Conservation (phyloP, 257 asterid species). For the Nemophila menziesii region DNA sequence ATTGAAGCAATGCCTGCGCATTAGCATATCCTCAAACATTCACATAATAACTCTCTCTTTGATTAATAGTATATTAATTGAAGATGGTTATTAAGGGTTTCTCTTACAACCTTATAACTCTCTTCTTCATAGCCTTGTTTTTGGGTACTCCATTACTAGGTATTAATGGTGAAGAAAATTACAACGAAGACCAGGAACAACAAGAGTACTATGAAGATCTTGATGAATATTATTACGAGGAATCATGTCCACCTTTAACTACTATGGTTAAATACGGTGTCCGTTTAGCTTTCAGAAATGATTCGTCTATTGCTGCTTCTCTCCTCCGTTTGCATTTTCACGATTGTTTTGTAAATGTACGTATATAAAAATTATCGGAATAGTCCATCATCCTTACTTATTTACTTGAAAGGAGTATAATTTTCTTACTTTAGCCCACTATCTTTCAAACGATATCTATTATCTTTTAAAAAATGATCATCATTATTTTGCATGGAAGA, state of each 20-base stretch:
- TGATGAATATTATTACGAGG: conserved; percentile 28
- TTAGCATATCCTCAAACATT: conserved; percentile 8
- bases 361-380: no score
- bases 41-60: neutral
- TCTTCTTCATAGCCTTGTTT: conserved; percentile 12
- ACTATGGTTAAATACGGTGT: conserved; percentile 41
- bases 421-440: neutral
- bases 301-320: conserved; percentile 61
- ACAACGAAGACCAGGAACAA: no score
- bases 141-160: conserved; percentile 4
- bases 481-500: neutral
- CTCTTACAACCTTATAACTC: conserved; percentile 1
- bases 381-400: no score
- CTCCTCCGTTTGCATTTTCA: conserved; percentile 65
- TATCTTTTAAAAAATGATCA: neutral
- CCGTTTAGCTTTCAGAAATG: conserved; percentile 42
- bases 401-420: no score
- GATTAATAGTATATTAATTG: neutral
- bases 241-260: conserved; percentile 42
- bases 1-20: conserved; percentile 10
- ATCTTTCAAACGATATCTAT: no score
- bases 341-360: conserved; percentile 63
- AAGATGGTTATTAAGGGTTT: conserved; percentile 24
- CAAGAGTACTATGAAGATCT: no score
- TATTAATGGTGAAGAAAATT: conserved; percentile 19